phyloP scores from a whole-genome alignment of 768 basidiomycete genomes.

The Boletus edulis region DNA sequence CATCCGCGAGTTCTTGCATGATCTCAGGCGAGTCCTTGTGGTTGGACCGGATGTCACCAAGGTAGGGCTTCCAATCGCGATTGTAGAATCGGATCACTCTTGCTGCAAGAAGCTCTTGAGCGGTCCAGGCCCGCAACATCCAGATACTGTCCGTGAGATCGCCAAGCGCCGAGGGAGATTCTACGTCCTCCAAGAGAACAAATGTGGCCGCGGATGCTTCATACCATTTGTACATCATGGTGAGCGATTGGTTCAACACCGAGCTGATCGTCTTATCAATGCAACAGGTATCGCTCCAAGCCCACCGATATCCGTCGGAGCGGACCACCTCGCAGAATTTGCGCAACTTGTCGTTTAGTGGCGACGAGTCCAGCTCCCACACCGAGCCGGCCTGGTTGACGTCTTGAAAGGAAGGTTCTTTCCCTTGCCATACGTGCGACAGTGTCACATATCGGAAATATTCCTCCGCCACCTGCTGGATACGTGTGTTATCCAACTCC shows the following conservation, averaged over 20 bases:
- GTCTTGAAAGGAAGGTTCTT: constrained; percentile 10
- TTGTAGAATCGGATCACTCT: constrained; percentile 9
- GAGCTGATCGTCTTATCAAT: constrained; percentile 11
- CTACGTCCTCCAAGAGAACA: not conserved
- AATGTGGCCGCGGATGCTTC: constrained; percentile 3
- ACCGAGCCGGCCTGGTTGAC: not conserved
- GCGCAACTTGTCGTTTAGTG: constrained; percentile 1
- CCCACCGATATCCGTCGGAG: constrained; percentile 11
- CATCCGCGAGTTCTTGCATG: constrained; percentile 7
- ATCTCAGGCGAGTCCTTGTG: constrained; percentile 11
- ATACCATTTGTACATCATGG: constrained; percentile 16
- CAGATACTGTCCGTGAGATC: not conserved
- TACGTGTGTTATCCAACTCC: not conserved
- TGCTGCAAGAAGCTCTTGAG: constrained; percentile 13
- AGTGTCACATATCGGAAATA: constrained; percentile 11
- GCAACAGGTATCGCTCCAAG: constrained; percentile 12
- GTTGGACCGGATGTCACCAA: not conserved
- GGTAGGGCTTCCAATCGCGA: constrained; percentile 12
- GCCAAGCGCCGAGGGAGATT: not conserved
- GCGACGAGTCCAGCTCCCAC: constrained; percentile 2
- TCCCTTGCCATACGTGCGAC: constrained; percentile 13
- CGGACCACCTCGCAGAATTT: constrained; percentile 9
- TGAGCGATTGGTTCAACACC: constrained; percentile 8
- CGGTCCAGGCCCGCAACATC: constrained; percentile 16
- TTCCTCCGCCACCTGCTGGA: not conserved